Evolutionary conservation across 2,329 filamentous ascomycete genomes (phyloP).

Genomic region (Aureobasidium sp.): DNA sequence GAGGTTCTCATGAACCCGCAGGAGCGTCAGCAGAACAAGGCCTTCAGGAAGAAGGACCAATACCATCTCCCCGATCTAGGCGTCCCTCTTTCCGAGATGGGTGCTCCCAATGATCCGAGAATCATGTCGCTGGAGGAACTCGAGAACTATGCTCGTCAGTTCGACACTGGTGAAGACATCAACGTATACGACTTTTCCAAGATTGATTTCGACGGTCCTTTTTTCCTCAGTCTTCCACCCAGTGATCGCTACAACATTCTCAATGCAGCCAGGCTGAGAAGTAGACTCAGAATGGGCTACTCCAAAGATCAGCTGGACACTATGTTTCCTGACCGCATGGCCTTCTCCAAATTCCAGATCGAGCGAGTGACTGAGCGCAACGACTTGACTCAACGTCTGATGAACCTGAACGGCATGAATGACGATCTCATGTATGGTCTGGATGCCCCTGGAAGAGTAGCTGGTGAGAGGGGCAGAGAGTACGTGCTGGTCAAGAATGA

Average conservation of each 20-base stretch:
- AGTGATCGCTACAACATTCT: constrained; percentile 94
- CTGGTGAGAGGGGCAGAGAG: constrained; percentile 80
- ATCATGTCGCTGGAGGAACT: constrained; percentile 95
- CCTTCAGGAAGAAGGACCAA: constrained; percentile 84
- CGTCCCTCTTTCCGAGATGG: constrained; percentile 72
- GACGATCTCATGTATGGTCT: constrained; percentile 59
- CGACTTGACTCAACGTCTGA: constrained; percentile 84
- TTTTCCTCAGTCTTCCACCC: constrained; percentile 84
- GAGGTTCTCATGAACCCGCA: constrained; percentile 72
- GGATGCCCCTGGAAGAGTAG: constrained; percentile 56
- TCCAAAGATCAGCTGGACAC: constrained; percentile 91
- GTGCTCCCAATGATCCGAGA: constrained; percentile 79
- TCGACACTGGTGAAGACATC: constrained; percentile 85
- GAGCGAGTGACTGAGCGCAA: constrained; percentile 89
- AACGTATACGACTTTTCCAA: constrained; percentile 88
- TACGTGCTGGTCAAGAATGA: constrained; percentile 96
- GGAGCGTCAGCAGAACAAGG: constrained; percentile 64
- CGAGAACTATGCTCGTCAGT: constrained; percentile 87
- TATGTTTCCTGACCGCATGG: constrained; percentile 98
- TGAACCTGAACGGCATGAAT: constrained; percentile 89
- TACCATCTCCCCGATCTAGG: constrained; percentile 90
- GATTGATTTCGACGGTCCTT: constrained; percentile 93
- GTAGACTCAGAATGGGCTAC: constrained; percentile 85
- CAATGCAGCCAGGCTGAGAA: constrained; percentile 83
- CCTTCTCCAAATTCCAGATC: constrained; percentile 92